Base-by-base conservation (phyloP, 768 basidiomycete genomes). In the Collybiopsis confluens region DNA sequence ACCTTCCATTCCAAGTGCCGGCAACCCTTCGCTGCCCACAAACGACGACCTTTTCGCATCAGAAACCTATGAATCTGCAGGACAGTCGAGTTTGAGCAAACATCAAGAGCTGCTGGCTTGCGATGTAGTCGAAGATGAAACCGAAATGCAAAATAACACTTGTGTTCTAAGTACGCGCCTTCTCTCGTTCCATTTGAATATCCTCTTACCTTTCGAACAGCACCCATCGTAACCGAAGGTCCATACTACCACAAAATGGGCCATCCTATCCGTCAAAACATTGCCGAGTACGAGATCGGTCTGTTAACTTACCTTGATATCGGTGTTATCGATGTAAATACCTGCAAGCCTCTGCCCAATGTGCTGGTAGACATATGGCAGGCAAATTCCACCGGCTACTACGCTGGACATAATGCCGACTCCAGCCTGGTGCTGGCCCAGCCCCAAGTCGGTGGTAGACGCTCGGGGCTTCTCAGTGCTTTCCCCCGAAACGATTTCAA, bases 291-390 rank as follows among this genome's bases (percentile, higher is more conserved):
- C n/a, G 74, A 81, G 54, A 73, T 74, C 58, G 79, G 79, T 2
- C 59, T 81, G 35, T 66, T 79, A 9, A 58, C 78, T 13, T 53
- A 44, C 3, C 67, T 82, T 16, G 79, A 82, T 53, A 80, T 82
- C 21, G 80, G 80, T 9, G 80, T 82, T 0, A 79, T 82, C 21
- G 80, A 82, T 50, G 75, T 82, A 0, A 75, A 82, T 56, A 81
- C 80, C 15, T 82, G 80, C 65, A 65, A 74, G 55, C 79, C 80
- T 4, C 67, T 80, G 0, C 78, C 79, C 0, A 78, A 82, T 50
- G 77, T 79, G 30, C 69, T 82, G n/a, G 79, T 82, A 2, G 80
- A 82, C 55, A 76, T 82, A 40, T 82, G 80, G 80, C 77, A 79
- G 57, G 78, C 79, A 3, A 82, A 82, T 56, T 75, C 80, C 5